phyloP scores from a whole-genome alignment of 2,329 filamentous ascomycete genomes.

The Colletotrichum kahawae region DNA sequence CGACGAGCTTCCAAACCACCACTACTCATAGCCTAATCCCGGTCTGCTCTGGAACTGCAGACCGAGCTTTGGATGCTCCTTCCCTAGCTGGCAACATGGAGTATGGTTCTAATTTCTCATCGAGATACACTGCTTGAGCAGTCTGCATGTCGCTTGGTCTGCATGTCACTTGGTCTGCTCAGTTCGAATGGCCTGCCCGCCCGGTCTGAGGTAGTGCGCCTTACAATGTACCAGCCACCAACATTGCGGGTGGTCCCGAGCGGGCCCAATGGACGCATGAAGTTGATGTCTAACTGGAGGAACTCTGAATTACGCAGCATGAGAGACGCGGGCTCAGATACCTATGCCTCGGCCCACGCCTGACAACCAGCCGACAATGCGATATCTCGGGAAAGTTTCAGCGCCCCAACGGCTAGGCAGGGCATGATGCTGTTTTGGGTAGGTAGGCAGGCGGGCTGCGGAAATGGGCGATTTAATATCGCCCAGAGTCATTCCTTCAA shows the following conservation, averaged over 20 bases:
- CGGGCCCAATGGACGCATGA: not conserved
- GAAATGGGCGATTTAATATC: not conserved
- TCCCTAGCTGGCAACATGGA: not conserved
- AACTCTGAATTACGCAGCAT: not conserved
- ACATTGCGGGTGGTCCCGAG: not conserved
- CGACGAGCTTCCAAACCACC: constrained; percentile 18
- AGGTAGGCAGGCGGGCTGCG: not conserved
- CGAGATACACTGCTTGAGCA: no score
- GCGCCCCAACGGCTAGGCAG: not conserved
- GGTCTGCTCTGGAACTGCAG: not conserved
- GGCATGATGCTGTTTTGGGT: not conserved
- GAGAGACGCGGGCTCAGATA: not conserved
- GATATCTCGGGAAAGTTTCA: constrained; percentile 6
- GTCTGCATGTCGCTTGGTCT: not conserved
- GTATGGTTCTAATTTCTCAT: not conserved
- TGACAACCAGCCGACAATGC: not conserved
- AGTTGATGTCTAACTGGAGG: not conserved
- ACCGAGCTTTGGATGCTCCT: not conserved
- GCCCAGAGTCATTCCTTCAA: not conserved
- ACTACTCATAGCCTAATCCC: not conserved
- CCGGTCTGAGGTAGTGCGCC: not conserved
- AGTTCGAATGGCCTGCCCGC: not conserved
- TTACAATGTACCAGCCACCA: not conserved
- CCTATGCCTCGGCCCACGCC: not conserved
- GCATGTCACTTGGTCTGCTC: not conserved